Evolutionary conservation across 1,139 yeast species (phyloP), one percentile per base, ranked within the genome.

Genomic region (Taphrina sp.): DNA sequence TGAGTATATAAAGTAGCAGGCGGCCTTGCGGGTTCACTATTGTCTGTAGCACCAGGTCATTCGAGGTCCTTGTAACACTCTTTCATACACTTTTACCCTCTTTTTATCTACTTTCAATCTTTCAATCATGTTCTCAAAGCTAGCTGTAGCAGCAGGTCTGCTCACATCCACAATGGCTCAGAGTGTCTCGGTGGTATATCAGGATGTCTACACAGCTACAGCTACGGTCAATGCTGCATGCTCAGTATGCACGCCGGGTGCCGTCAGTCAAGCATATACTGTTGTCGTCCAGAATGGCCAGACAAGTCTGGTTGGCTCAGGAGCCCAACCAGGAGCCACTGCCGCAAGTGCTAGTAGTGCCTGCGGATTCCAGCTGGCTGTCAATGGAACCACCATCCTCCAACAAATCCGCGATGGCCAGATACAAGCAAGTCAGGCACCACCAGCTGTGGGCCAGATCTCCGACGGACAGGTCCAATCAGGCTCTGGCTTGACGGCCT

Each of bases 361-460:
- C 37, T 43, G 49, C 29, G 49, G 38, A 20, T 43, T 41, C 45
- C 45, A 41, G 23, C 35, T 41, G 14, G 45, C 45, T 3, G 45
- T 41, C 24, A 41, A 41, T 16, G 45, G 45, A 1, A 14, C 34
- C 23, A 28, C 35, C 17, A 28, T 35, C 14, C 33, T 41, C 7
- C 23, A 26, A 14, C 52, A 45, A 26, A 45, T 45, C 33, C 10
- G 34, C 10, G 52, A 45, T 45, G 52, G 52, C 4, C 43, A 45
- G 22, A 20, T 45, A 22, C 42, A 36, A 24, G 16, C 22, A 12
- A 19, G 22, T 23, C 7, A 7, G 10, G n/a, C 26, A 12, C n/a
- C n/a, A n/a, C n/a, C n/a, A n/a, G 33, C 52, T n/a, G 22, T 45
- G 28, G 39, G 42, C 10, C 54, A 49, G 31, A 49, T 49, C 31